phyloP scores from a whole-genome alignment of 129 eudicot species.

The Tanacetum coccineum region DNA sequence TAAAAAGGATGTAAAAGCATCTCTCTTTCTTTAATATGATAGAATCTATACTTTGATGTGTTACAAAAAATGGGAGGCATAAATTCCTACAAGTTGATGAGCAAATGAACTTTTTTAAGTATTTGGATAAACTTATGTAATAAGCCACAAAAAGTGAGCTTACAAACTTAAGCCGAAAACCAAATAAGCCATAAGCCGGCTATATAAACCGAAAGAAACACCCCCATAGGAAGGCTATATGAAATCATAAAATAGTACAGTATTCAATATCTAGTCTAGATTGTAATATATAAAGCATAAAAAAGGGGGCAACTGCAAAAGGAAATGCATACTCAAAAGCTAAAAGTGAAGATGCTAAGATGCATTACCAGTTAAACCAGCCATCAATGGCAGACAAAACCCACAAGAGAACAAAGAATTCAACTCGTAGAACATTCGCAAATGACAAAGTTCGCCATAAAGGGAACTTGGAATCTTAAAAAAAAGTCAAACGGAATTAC shows the following conservation, averaged over 20 bases:
- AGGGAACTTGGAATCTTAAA: neutral
- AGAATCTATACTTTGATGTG: constrained; percentile 9
- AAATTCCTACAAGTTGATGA: neutral
- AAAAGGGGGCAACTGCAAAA: too few relatives aligned
- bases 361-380: neutral
- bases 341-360: neutral
- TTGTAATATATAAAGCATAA: too few relatives aligned
- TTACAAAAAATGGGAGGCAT: constrained; percentile 17
- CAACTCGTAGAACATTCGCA: neutral
- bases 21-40: constrained; percentile 12
- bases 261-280: too few relatives aligned
- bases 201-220: too few relatives aligned
- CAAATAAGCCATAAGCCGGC: too few relatives aligned
- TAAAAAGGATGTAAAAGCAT: constrained; percentile 12
- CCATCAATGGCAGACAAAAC: neutral
- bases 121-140: too few relatives aligned
- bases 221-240: too few relatives aligned
- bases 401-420: neutral
- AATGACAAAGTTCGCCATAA: neutral
- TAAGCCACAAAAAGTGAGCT: too few relatives aligned
- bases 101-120: too few relatives aligned
- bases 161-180: too few relatives aligned
- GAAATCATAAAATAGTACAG: too few relatives aligned
- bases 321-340: too few relatives aligned
- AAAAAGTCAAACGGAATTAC: neutral